These are phyloP conservation scores for Colletotrichum orbiculare DNA, from an alignment of 2,329 filamentous ascomycete species.

Conservation along the genomic window DNA sequence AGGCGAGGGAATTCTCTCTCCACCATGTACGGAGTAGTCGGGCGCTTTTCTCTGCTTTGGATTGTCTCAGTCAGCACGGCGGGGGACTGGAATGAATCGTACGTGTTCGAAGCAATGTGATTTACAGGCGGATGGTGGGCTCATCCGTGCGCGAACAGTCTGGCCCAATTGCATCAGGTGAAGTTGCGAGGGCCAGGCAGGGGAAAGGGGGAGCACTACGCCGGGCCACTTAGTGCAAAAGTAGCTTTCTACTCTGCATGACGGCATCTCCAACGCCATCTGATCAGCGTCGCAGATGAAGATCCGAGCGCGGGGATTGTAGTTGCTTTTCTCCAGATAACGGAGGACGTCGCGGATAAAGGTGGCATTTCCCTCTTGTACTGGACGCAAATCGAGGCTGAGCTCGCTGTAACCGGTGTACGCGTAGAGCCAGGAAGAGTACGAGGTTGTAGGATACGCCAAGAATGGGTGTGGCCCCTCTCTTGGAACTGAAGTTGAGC, in stretches of 20 bases:
- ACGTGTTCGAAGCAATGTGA: not conserved
- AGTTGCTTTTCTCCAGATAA: not conserved
- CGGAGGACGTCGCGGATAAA: not conserved
- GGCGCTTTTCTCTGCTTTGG: not conserved
- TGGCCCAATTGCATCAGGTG: not conserved
- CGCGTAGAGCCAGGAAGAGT: not conserved
- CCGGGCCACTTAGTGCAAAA: not conserved
- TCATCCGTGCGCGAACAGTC: slow-evolving; percentile 22
- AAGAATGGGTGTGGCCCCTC: slow-evolving; percentile 4
- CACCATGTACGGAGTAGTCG: not conserved
- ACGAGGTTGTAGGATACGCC: not conserved
- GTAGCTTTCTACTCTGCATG: not conserved
- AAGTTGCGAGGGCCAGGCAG: slow-evolving; percentile 4
- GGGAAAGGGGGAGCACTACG: slow-evolving; percentile 20
- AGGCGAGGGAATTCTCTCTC: slow-evolving; percentile 2
- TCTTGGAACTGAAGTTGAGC: too few relatives aligned
- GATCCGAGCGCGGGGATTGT: not conserved
- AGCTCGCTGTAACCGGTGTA: slow-evolving; percentile 2
- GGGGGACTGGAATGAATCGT: not conserved
- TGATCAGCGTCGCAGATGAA: slow-evolving; percentile 4
- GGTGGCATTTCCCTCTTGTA: too few relatives aligned
- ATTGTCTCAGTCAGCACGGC: not conserved
- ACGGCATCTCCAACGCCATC: slow-evolving; percentile 3
- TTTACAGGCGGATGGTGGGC: not conserved
- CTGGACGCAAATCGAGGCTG: slow-evolving; percentile 1